Base-by-base conservation (phyloP, 768 basidiomycete genomes). In the Amanita inopinata region DNA sequence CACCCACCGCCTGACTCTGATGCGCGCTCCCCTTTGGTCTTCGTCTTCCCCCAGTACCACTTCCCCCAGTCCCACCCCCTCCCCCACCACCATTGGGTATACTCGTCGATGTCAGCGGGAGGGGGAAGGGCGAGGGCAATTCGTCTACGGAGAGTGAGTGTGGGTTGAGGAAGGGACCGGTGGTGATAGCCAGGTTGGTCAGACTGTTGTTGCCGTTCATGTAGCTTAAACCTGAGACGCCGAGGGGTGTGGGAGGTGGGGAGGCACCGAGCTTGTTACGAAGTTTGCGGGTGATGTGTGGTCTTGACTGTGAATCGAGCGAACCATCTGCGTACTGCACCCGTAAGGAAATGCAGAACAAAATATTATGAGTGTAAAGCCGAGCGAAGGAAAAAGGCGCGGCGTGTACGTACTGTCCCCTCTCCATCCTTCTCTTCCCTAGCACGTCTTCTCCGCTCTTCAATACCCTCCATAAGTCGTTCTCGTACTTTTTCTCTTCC, bases 361-460 rank as follows among this genome's bases (percentile, higher is more conserved):
- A n/a, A n/a, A n/a, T n/a, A n/a, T n/a, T n/a, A n/a, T n/a, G n/a
- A n/a, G n/a, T n/a, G n/a, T n/a, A n/a, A n/a, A n/a, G n/a, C n/a
- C 33, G 14, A 32, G 27, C 31, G 25, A 51, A 33, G 15, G 20
- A n/a, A 37, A 45, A 28, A 37, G 43, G 24, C 35, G 33, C 33
- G 40, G n/a, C 34, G 39, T 35, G 76, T 82, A 40, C 78, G 79
- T 31, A 75, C 69, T 11, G 76, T 79, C n/a, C 83, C 86, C 51
- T 91, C 88, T 47, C 86, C 84, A 46, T 90, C 88, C 56, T 89
- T 90, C 64, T 91, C 88, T 48, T 91, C 88, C 40, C 88, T 66
- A 20, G 88, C 88, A 46, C 83, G 64, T 50, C 78, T 67, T 43
- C 87, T 61, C 22, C 87, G 70, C 54, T 91, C 88, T 57, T 89